Evolutionary conservation across 2,329 filamentous ascomycete genomes (phyloP).

Genomic region (Colletotrichum zoysiae): DNA sequence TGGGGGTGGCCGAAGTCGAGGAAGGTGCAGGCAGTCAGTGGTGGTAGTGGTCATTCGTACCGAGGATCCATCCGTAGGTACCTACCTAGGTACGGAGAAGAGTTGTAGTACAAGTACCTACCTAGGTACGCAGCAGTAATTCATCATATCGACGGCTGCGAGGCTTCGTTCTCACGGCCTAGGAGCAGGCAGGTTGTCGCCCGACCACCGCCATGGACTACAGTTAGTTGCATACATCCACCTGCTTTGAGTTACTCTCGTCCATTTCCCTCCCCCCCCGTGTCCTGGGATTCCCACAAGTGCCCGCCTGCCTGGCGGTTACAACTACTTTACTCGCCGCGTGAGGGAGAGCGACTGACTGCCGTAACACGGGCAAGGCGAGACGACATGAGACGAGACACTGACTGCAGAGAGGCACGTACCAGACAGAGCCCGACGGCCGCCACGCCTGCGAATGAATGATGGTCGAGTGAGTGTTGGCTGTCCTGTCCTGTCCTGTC

Average conservation of each 20-base stretch:
- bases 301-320: background rate
- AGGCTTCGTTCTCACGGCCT: background rate
- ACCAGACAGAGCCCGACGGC: conserved; percentile 8
- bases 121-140: too few species aligned
- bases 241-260: conserved; percentile 12
- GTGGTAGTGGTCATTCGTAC: too few species aligned
- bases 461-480: background rate
- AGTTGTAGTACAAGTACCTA: too few species aligned
- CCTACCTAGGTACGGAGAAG: too few species aligned
- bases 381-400: conserved; percentile 40
- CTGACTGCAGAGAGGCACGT: conserved; percentile 28
- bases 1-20: conserved; percentile 34
- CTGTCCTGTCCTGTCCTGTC: background rate
- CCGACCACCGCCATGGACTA: background rate
- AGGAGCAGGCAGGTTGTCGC: background rate
- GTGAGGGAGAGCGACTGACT: conserved; percentile 31
- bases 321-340: conserved; percentile 15
- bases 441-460: background rate
- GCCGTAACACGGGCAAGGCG: conserved; percentile 17
- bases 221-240: background rate
- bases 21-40: background rate
- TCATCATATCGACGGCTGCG: too few species aligned
- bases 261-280: background rate
- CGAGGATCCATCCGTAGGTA: too few species aligned
- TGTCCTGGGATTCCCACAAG: conserved; percentile 8